Percentiles rank a stretch among this genome's conserved stretches.
phyloP scores from a whole-genome alignment of 257 asterid species.

The Nicotiana otophora region DNA sequence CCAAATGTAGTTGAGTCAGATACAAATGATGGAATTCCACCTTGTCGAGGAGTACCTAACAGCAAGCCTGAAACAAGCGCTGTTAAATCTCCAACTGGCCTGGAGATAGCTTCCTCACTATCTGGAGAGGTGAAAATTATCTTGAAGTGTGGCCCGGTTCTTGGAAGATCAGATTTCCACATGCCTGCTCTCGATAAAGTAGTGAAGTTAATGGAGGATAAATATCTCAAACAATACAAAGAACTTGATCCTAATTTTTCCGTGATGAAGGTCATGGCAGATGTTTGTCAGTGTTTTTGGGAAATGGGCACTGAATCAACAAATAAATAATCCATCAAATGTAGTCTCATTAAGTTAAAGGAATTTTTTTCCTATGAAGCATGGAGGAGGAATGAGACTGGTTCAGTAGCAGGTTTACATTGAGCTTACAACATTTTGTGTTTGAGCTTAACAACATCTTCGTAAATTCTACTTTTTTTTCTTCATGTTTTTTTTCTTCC shows the following conservation, averaged over 20 bases:
- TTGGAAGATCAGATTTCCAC: constrained; percentile 10
- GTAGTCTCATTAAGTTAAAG: background rate
- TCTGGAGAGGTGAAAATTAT: constrained; percentile 9
- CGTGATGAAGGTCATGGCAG: constrained; percentile 1
- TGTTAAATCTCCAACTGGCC: background rate
- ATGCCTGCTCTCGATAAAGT: constrained; percentile 9
- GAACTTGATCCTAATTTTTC: constrained; percentile 3
- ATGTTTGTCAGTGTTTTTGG: constrained; percentile 12
- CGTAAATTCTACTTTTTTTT: background rate
- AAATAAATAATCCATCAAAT: background rate
- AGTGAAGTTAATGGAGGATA: constrained; percentile 12
- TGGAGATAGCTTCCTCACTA: constrained; percentile 15
- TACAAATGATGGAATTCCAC: background rate
- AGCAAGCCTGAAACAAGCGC: background rate
- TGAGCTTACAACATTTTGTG: constrained; percentile 6
- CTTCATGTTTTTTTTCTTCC: background rate
- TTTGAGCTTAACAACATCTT: constrained; percentile 6
- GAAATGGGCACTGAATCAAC: constrained; percentile 3
- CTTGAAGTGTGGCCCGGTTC: background rate
- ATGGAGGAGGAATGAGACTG: background rate
- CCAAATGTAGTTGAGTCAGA: background rate
- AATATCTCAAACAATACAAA: background rate
- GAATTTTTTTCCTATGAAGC: background rate
- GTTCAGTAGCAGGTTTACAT: background rate
- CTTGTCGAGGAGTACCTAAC: background rate